Evolutionary conservation across 352 stramenopile genomes (phyloP), one percentile per base, ranked within the genome.

Genomic region (Phytophthora crassamura): DNA sequence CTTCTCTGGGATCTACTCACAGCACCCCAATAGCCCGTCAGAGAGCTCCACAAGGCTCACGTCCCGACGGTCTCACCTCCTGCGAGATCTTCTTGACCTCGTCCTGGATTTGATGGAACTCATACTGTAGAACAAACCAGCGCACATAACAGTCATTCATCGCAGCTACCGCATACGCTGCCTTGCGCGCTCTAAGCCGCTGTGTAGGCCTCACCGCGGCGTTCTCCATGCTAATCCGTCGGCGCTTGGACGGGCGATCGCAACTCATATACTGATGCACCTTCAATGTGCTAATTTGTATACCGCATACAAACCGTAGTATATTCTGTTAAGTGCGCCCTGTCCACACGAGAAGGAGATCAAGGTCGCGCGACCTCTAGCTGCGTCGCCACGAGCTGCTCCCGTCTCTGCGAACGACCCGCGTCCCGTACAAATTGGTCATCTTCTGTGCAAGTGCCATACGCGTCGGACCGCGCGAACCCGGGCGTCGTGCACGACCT

Each of bases 11-110:
- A 92, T 82, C 88, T 96, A 60, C 45, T 39, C 42, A 63, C 38
- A 59, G 18, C 34, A 35, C 22, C 36, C 18, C 30, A 55, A 39
- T 54, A 18, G 49, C 28, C 40, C 3, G 16, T 28, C 22, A 38
- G 18, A 28, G 12, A 36, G 14, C 33, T 43, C 34, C 30, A 42
- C 16, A 16, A 50, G 43, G 20, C n/a, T n/a, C n/a, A n/a, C n/a
- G n/a, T n/a, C n/a, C n/a, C n/a, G n/a, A n/a, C n/a, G n/a, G n/a
- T n/a, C 22, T 16, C 41, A 94, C 88, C 71, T 95, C 82, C 34
- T 91, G 78, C 2, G 79, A 82, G 52, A 94, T 88, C 63, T 91
- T 89, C 77, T 96, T 95, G 62, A 94, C 88, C 62, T 96, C 88
- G 47, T 84, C 79, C 67, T 96, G 86, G 59, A 96, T 94, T 58